Conservation (phyloP, 2,329 filamentous ascomycete genomes). For the Capronia coronata region DNA sequence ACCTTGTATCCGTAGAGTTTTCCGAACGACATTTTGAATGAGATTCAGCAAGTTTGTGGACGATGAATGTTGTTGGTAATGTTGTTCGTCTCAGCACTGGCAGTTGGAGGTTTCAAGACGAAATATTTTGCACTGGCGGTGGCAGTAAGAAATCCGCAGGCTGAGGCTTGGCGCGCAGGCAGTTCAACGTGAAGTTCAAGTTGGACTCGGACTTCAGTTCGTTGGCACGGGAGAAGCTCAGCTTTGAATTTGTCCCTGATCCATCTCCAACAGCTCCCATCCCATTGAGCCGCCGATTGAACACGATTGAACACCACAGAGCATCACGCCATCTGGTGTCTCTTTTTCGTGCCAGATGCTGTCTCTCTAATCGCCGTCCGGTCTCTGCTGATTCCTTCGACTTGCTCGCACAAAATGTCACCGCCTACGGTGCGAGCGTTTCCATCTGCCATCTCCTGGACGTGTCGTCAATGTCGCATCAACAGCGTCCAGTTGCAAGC, state of each 20-base stretch:
- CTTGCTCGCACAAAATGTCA: conserved; percentile 9
- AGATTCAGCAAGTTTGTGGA: conserved; percentile 10
- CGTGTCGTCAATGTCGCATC: conserved; percentile 19
- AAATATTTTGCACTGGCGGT: conserved; percentile 5
- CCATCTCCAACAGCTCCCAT: background rate
- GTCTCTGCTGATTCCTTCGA: background rate
- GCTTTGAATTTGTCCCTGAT: background rate
- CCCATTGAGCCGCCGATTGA: background rate
- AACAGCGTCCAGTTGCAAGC: conserved; percentile 5
- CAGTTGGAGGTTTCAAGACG: background rate
- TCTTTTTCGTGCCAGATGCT: background rate
- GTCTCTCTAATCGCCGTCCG: background rate
- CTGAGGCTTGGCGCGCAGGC: conserved; percentile 6
- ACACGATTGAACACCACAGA: background rate
- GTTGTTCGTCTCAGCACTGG: background rate
- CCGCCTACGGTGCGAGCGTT: conserved; percentile 10
- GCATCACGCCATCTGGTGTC: background rate
- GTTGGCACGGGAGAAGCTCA: background rate
- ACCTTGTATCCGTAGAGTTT: conserved; percentile 89
- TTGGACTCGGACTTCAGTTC: background rate
- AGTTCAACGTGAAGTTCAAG: too few species aligned
- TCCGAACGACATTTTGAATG: conserved; percentile 81
- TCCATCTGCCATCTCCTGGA: conserved; percentile 14
- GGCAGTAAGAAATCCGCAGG: background rate
- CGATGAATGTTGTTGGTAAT: background rate